Base-by-base conservation (phyloP, 2,329 filamentous ascomycete genomes). In the Chalara sp. region DNA sequence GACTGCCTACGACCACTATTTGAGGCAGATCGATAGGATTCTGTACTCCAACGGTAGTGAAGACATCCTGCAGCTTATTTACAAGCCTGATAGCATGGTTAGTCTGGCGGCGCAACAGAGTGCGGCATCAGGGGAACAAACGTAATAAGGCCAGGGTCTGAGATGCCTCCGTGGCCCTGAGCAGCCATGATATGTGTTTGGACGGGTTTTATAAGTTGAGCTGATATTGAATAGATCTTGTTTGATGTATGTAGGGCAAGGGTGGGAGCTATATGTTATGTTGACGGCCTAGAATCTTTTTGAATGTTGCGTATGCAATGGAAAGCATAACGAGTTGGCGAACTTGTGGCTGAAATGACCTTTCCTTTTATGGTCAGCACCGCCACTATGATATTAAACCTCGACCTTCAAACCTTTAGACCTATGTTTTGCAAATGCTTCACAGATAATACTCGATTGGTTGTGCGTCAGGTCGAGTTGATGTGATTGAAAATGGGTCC, bases 51-150 rank as follows among this genome's bases (percentile, higher is more conserved):
- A 99, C 93, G 41, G 93, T 97, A 56, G 92, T 86, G 69, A 99
- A 99, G 62, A 99, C 93, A 89, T 99, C 93, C 70, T 99, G 93
- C 45, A 99, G 84, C 78, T 95, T 97, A 79, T 99, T 99, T 69
- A 99, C 93, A 63, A 97, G 86, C 66, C 81, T 85, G 62, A 49
- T 56, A 49, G 54, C 46, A 35, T 35, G 53, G 56, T 61, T 52
- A 61, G 64, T 57, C 52, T 46, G 54, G 43, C 46, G 57, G 61
- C 58, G 55, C 52, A 61, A 58, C 54, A 41, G 48, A 50, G 45
- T 47, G 50, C 47, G 33, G 44, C 50, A 58, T 50, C 56, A 53
- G 61, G 56, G 53, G 47, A 53, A 67, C 73, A 56, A 66, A 83
- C 80, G 81, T 81, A 71, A 84, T 84, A 62, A 84, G 77, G 63